These are phyloP conservation scores for Andrographis paniculata DNA, from an alignment of 305 asterid genomes.

Conservation along the genomic window DNA sequence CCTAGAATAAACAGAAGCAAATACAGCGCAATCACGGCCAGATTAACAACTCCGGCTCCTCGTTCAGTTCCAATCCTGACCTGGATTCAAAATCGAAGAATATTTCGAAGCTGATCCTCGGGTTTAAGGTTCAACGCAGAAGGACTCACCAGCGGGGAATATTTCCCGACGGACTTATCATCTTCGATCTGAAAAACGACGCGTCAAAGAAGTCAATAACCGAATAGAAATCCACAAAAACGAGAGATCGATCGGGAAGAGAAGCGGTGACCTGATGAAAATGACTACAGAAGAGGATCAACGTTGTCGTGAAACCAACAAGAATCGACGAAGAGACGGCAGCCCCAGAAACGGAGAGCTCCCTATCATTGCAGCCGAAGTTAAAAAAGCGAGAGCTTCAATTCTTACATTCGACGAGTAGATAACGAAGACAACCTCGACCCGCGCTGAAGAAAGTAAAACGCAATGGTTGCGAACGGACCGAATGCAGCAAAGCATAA, in stretches of 20 bases:
- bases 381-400: constrained; percentile 10
- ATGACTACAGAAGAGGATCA: constrained; percentile 89
- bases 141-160: constrained; percentile 79
- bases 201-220: constrained; percentile 11
- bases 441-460: constrained; percentile 74
- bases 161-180: constrained; percentile 77
- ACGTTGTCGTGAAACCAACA: constrained; percentile 73
- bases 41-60: constrained; percentile 58
- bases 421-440: constrained; percentile 36
- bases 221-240: background rate
- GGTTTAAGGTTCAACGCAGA: background rate
- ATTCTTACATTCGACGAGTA: constrained; percentile 5
- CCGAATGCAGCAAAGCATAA: constrained; percentile 97
- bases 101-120: constrained; percentile 3
- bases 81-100: constrained; percentile 28
- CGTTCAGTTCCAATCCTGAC: constrained; percentile 69
- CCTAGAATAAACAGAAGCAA: constrained; percentile 52
- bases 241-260: background rate
- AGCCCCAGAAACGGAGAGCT: constrained; percentile 48
- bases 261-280: constrained; percentile 66
- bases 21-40: constrained; percentile 43
- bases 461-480: constrained; percentile 92
- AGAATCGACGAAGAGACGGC: constrained; percentile 60
- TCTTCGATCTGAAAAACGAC: constrained; percentile 49
- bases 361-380: constrained; percentile 27